A percentile compares a stretch with the other conserved stretches of the same genome.
phyloP scores from a whole-genome alignment of 73 alveolate genomes.

The Paramecium pentaurelia region DNA sequence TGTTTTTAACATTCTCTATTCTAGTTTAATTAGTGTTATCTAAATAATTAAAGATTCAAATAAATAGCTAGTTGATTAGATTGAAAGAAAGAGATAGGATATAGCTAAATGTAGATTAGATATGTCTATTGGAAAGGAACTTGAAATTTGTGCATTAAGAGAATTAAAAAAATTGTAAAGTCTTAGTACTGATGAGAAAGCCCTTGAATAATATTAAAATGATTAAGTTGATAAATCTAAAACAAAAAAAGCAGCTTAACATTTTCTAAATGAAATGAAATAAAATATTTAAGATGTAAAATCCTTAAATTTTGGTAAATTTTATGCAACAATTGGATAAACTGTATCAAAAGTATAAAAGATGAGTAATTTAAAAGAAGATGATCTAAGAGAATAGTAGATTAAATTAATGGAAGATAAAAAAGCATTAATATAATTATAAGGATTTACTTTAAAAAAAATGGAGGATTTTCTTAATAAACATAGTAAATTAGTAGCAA shows the following conservation, averaged over 20 bases:
- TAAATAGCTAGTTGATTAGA: not conserved
- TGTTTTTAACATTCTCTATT: not conserved
- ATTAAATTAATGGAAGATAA: not conserved
- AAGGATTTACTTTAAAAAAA: conserved; percentile 11
- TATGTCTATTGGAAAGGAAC: not conserved
- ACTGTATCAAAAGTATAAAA: not conserved
- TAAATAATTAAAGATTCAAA: not conserved
- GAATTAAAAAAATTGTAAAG: not conserved
- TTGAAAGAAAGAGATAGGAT: conserved; percentile 25
- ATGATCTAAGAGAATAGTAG: not conserved
- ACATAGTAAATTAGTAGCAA: not conserved
- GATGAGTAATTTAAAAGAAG: conserved; percentile 9
- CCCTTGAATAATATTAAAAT: conserved; percentile 2
- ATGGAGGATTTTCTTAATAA: not conserved
- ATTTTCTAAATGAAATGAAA: not conserved
- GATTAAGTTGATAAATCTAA: not conserved
- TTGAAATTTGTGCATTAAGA: not conserved
- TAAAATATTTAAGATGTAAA: not conserved
- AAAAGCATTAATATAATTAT: not conserved
- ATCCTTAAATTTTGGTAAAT: conserved; percentile 24
- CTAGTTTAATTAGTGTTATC: not conserved
- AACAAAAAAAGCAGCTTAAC: not conserved
- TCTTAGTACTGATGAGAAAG: not conserved
- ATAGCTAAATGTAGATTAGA: conserved; percentile 25
- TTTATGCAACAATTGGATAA: not conserved